Base-by-base conservation (phyloP, 352 stramenopile genomes). In the Phytophthora rubi region DNA sequence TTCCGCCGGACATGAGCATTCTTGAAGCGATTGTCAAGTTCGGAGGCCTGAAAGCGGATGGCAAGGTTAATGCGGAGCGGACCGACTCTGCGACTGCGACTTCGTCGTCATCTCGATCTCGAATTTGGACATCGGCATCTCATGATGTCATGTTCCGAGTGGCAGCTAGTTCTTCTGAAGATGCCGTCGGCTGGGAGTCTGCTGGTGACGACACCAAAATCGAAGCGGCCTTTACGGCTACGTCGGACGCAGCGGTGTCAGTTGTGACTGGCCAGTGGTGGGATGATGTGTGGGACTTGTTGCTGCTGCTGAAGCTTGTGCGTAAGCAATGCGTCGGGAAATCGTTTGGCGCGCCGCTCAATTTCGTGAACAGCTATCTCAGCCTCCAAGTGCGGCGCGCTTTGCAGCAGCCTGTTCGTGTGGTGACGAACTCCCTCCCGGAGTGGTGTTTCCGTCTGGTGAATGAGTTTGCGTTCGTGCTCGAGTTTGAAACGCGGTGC, bases 21-120 rank as follows among this genome's bases (percentile, higher is more conserved):
- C 64, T 93, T 4, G 86, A 93, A 79, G 83, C 79, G 1, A 82
- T 93, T 13, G 69, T 93, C 13, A 91, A 90, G 61, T 82, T 75
- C 59, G 68, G 65, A 33, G 51, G n/a, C 18, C 23, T 16, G 5
- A 37, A 59, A 12, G n/a, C 59, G 8, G 52, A 51, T 21, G 13
- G 12, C 9, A 70, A 68, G 15, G 59, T 26, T 18, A 68, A 35
- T 42, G 28, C 62, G 21, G 70, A 76, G n/a, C 12, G 2, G 10
- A 6, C 21, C 45, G 33, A 32, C 44, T 30, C 59, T 59, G 53
- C 32, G 32, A 32, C 53, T 23, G 53, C 7, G 1, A 54, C 16
- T 57, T 42, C 21, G 10, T 56, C 51, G 13, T 35, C 52, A 4
- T 61, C 63, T 42, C 52, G 44, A 21, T 74, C 48, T 48, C 65